These are phyloP conservation scores for Diversispora epigaea DNA, from an alignment of 192 early-diverging fungal genomes.

Conservation along the genomic window DNA sequence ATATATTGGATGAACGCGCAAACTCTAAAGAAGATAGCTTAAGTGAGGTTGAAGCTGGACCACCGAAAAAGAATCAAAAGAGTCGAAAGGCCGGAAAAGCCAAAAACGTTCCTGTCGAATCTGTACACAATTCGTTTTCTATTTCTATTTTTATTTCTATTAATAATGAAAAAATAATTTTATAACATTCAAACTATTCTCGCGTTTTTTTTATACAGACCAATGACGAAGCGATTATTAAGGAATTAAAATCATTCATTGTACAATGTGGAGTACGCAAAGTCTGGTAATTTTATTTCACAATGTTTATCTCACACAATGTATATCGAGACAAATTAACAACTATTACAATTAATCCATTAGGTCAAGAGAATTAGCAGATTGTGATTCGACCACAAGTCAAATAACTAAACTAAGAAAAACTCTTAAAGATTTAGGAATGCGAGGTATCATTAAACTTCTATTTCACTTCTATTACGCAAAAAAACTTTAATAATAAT, in stretches of 20 bases:
- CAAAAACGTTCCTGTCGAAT: not conserved
- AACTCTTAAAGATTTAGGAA: slow-evolving; percentile 11
- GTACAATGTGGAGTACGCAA: slow-evolving; percentile 23
- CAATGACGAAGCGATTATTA: slow-evolving; percentile 3
- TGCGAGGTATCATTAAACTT: not conserved
- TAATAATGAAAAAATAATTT: not conserved
- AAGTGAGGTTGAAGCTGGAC: not conserved
- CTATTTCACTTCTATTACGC: no score
- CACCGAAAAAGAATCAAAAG: not conserved
- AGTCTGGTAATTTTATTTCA: not conserved
- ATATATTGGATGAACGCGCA: not conserved
- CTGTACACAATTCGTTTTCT: not conserved
- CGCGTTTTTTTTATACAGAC: no score
- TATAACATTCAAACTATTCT: not conserved
- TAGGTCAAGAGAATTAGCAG: slow-evolving; percentile 10
- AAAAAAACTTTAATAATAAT: no score
- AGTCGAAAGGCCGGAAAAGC: not conserved
- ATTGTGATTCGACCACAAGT: not conserved
- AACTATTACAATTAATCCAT: not conserved
- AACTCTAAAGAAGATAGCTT: not conserved
- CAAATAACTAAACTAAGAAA: slow-evolving; percentile 10
- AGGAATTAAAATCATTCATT: slow-evolving; percentile 2
- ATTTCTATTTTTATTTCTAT: not conserved
- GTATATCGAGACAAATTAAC: no score
- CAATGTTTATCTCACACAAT: not conserved